Evolutionary conservation across 257 asterid species (phyloP).

Genomic region (Forsythia viridissima): DNA sequence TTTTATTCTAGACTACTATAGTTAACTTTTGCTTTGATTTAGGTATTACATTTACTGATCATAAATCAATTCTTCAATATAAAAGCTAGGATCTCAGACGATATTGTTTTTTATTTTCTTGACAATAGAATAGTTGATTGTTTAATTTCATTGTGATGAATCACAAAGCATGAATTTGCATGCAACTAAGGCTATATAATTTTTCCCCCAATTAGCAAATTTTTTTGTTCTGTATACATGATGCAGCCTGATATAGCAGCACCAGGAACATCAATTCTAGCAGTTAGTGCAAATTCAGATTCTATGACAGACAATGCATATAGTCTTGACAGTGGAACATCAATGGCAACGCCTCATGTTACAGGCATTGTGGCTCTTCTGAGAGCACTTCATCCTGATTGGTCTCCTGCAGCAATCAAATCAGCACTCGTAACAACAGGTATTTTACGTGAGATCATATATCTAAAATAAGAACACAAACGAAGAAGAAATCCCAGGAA

Average conservation of each 20-base stretch:
- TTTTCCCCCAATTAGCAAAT: too few species aligned
- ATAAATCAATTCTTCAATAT: too few species aligned
- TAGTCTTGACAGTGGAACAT: slow-evolving; percentile 21
- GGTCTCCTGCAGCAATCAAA: slow-evolving; percentile 34
- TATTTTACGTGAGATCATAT: neutral
- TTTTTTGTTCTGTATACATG: neutral
- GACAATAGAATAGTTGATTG: neutral
- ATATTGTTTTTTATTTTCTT: neutral
- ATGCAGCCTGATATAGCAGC: slow-evolving; percentile 38
- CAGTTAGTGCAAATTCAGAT: neutral
- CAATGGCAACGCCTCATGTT: slow-evolving; percentile 33
- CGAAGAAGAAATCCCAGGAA: neutral
- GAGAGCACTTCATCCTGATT: slow-evolving; percentile 19
- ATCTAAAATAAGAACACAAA: too few species aligned
- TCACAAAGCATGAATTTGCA: too few species aligned
- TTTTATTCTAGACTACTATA: too few species aligned
- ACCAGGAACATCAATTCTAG: slow-evolving; percentile 29
- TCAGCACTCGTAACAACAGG: slow-evolving; percentile 36
- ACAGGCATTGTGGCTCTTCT: slow-evolving; percentile 28
- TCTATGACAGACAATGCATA: neutral
- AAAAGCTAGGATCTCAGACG: too few species aligned
- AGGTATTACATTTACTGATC: too few species aligned
- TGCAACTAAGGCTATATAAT: too few species aligned
- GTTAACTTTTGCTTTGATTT: too few species aligned
- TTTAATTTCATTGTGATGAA: too few species aligned